These are phyloP conservation scores for Colletotrichum karsti DNA, from an alignment of 2,329 filamentous ascomycete genomes.

Conservation along the genomic window DNA sequence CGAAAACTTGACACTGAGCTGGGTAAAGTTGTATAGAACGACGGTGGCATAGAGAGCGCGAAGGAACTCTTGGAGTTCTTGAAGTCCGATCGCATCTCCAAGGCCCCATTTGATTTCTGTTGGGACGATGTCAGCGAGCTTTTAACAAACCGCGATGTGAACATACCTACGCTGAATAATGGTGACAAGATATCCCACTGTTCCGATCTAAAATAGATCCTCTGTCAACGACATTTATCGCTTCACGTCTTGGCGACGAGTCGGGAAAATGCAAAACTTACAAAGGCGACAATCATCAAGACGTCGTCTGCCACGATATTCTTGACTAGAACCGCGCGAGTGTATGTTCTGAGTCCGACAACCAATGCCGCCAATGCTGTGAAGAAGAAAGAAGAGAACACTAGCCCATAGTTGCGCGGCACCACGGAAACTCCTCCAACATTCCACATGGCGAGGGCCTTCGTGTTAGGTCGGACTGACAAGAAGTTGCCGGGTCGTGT, in stretches of 20 bases:
- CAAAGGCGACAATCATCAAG: slow-evolving; percentile 25
- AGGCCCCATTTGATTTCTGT: slow-evolving; percentile 35
- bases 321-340: slow-evolving; percentile 22
- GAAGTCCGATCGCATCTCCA: slow-evolving; percentile 27
- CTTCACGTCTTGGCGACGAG: background rate
- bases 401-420: slow-evolving; percentile 29
- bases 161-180: background rate
- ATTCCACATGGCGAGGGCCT: slow-evolving; percentile 17
- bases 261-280: background rate
- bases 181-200: background rate
- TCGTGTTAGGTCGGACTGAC: too few species aligned
- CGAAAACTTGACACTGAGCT: slow-evolving; percentile 37
- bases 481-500: too few species aligned
- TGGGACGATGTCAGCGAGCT: background rate
- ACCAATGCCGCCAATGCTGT: slow-evolving; percentile 24
- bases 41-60: slow-evolving; percentile 34
- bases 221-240: too few species aligned
- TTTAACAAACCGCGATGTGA: background rate
- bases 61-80: slow-evolving; percentile 31
- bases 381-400: slow-evolving; percentile 30
- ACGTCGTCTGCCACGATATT: slow-evolving; percentile 18
- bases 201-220: background rate
- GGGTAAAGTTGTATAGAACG: slow-evolving; percentile 35
- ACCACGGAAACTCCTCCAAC: slow-evolving; percentile 26
- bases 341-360: slow-evolving; percentile 26